Percentiles rank a stretch among this genome's conserved stretches.
Conservation (phyloP, 2,329 filamentous ascomycete genomes). For the Seiridium unicorne region DNA sequence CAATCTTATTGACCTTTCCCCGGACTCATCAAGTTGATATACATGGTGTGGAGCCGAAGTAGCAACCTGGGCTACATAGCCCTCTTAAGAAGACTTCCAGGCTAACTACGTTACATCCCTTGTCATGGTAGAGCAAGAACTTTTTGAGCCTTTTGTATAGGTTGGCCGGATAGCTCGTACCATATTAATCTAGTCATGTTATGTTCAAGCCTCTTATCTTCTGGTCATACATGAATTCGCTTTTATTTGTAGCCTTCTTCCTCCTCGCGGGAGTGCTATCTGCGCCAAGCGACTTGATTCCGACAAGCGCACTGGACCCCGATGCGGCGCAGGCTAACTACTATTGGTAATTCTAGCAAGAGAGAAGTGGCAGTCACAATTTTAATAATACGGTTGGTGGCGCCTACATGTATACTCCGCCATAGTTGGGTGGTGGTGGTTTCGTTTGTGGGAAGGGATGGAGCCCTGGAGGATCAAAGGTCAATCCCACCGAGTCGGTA, state of each 20-base stretch:
- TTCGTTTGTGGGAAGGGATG: constrained; percentile 61
- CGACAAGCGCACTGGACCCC: neutral
- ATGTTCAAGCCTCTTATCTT: neutral
- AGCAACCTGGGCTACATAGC: neutral
- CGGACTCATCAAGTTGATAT: neutral
- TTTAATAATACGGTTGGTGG: constrained; percentile 40
- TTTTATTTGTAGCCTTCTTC: neutral
- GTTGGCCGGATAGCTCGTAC: neutral
- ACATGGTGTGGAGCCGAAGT: neutral
- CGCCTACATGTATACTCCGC: constrained; percentile 33
- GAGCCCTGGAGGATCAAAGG: constrained; percentile 48
- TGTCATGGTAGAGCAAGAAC: neutral
- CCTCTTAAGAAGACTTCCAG: neutral
- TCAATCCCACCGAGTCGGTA: constrained; percentile 23
- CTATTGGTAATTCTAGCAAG: constrained; percentile 43
- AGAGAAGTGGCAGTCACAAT: constrained; percentile 36
- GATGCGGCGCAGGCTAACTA: constrained; percentile 22
- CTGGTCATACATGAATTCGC: neutral
- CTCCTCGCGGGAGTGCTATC: constrained; percentile 15
- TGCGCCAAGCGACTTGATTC: neutral
- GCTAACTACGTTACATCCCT: neutral
- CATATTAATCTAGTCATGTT: neutral
- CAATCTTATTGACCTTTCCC: neutral
- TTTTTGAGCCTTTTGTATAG: neutral
- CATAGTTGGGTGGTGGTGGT: constrained; percentile 46